Conservation (phyloP, 306 rosid genomes). For the Abrus precatorius region DNA sequence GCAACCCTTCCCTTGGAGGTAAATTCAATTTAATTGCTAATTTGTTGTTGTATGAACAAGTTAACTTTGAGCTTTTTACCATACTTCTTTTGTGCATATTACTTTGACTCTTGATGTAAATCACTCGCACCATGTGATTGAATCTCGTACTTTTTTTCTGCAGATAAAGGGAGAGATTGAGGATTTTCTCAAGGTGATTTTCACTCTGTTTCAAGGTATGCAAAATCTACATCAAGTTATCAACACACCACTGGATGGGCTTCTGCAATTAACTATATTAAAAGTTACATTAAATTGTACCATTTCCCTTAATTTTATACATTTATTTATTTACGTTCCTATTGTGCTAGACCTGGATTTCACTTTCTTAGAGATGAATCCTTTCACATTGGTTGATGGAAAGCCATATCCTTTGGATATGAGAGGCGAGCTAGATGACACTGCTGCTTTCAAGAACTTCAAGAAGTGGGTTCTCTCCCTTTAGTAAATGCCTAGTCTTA, state of each 20-base stretch:
- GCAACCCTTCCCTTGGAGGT: conserved; percentile 98
- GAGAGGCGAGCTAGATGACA: conserved; percentile 99
- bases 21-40: conserved; percentile 37
- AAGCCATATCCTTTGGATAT: conserved; percentile 99
- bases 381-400: conserved; percentile 85
- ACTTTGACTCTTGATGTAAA: conserved; percentile 25
- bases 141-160: conserved; percentile 35
- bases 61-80: conserved; percentile 14
- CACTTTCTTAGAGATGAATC: conserved; percentile 98
- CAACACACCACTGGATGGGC: background rate
- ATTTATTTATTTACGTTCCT: conserved; percentile 38
- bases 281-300: conserved; percentile 6
- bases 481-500: conserved; percentile 29
- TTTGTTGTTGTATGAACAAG: conserved; percentile 26
- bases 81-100: conserved; percentile 12
- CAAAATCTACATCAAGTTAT: conserved; percentile 18
- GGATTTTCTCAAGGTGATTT: conserved; percentile 76
- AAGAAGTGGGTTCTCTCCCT: conserved; percentile 69
- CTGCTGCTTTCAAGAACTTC: conserved; percentile 97
- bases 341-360: conserved; percentile 84
- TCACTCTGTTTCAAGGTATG: conserved; percentile 87
- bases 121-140: conserved; percentile 11
- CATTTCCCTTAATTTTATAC: conserved; percentile 14
- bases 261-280: conserved; percentile 14
- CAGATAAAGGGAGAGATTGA: conserved; percentile 88